Conservation (phyloP, 2,329 filamentous ascomycete species). For the Botrytis tulipae region DNA sequence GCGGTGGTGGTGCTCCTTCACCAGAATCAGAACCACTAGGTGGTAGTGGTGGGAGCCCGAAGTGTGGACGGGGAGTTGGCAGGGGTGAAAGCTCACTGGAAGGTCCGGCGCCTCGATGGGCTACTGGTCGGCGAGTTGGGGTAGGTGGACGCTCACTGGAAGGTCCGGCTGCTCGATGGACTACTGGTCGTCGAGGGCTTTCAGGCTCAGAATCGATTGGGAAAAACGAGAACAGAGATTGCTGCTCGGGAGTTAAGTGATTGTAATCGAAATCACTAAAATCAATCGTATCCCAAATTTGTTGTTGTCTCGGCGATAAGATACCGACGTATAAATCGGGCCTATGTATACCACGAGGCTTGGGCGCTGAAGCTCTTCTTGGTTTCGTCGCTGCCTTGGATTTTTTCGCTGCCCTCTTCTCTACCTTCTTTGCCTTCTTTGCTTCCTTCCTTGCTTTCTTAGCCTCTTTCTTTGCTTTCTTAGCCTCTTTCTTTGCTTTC, state of each 20-base stretch:
- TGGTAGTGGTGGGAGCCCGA: neutral
- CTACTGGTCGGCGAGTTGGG: neutral
- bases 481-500: neutral
- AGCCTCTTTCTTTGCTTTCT: neutral
- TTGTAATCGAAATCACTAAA: constrained; percentile 11
- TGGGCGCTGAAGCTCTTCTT: neutral
- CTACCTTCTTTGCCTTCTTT: neutral
- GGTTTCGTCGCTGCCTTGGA: neutral
- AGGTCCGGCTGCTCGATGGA: too few relatives aligned
- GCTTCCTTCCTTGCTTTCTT: neutral
- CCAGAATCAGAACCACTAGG: neutral
- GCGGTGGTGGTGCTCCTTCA: neutral
- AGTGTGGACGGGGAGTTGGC: neutral
- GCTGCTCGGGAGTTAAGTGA: neutral
- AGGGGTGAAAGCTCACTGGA: neutral
- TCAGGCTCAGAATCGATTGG: constrained; percentile 3
- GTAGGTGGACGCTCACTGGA: neutral
- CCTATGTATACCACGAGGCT: neutral
- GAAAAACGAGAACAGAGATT: constrained; percentile 13
- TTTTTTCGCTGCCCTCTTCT: neutral
- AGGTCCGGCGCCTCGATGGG: too few relatives aligned
- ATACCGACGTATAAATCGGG: constrained; percentile 9
- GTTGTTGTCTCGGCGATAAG: neutral
- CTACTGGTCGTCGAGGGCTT: neutral
- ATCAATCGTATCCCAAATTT: constrained; percentile 14